These are phyloP conservation scores for Dendryphion nanum DNA, from an alignment of 2,329 filamentous ascomycete genomes.

Conservation along the genomic window DNA sequence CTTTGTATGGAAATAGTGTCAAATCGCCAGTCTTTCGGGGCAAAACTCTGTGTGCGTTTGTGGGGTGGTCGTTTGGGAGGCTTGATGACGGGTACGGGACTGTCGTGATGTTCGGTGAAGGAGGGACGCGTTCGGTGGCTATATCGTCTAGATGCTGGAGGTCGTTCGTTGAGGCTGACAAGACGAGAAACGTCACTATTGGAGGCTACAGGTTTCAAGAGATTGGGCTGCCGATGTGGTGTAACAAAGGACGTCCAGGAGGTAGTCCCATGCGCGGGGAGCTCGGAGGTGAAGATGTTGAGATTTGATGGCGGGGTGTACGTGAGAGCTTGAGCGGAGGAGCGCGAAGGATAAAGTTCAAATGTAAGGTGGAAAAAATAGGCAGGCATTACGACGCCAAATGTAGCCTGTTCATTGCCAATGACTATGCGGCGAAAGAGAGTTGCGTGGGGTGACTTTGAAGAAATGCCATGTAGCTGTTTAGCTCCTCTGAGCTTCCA, in stretches of 20 bases:
- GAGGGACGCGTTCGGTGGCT: constrained; percentile 35
- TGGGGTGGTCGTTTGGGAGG: constrained; percentile 33
- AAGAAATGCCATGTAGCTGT: too few relatives aligned
- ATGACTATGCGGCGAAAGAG: too few relatives aligned
- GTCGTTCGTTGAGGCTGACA: constrained; percentile 17
- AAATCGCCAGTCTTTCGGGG: constrained; percentile 72
- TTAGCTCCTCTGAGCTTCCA: too few relatives aligned
- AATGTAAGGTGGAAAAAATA: constrained; percentile 65
- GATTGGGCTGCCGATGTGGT: constrained; percentile 11
- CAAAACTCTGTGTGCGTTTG: constrained; percentile 27
- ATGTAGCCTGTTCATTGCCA: constrained; percentile 2
- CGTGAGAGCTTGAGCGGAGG: constrained; percentile 21
- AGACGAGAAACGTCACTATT: constrained; percentile 21
- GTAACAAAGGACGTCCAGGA: constrained; percentile 34
- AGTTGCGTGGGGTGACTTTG: too few relatives aligned
- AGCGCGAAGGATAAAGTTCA: constrained; percentile 53
- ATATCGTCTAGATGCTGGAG: constrained; percentile 18
- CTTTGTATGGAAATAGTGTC: constrained; percentile 76
- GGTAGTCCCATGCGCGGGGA: constrained; percentile 44
- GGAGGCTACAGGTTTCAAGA: constrained; percentile 19
- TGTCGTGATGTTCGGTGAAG: constrained; percentile 36
- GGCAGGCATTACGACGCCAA: constrained; percentile 50
- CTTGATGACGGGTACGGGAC: constrained; percentile 32
- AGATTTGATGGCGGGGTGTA: constrained; percentile 42
- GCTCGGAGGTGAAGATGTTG: constrained; percentile 46